A percentile compares a stretch with the other conserved stretches of the same genome.
These are phyloP conservation scores for Chernovozyma aurita DNA, from an alignment of 1,139 yeast species.

Conservation along the genomic window DNA sequence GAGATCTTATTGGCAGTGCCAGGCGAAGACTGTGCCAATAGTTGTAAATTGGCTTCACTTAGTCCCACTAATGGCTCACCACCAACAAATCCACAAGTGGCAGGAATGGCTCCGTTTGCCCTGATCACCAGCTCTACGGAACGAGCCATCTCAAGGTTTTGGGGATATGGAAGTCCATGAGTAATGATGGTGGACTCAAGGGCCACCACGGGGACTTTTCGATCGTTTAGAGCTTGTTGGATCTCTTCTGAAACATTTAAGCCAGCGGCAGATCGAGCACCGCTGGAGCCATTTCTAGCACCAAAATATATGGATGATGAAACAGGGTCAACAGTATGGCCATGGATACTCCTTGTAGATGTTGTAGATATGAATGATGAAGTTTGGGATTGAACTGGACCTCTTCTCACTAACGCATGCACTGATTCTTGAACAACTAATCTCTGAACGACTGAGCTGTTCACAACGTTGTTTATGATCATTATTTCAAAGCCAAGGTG, in stretches of 20 bases:
- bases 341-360: background rate
- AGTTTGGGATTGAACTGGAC: too few relatives aligned
- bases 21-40: constrained; percentile 35
- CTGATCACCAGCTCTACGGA: constrained; percentile 63
- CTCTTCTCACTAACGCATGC: too few relatives aligned
- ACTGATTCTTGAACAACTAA: too few relatives aligned
- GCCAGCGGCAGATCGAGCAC: constrained; percentile 12
- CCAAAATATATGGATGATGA: too few relatives aligned
- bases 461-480: too few relatives aligned
- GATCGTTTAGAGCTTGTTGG: constrained; percentile 50
- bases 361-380: too few relatives aligned
- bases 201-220: constrained; percentile 62
- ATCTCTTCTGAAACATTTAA: constrained; percentile 51
- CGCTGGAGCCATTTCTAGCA: too few relatives aligned
- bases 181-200: constrained; percentile 85
- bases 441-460: too few relatives aligned
- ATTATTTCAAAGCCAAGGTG: too few relatives aligned
- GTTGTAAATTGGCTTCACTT: constrained; percentile 38
- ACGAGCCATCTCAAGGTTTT: constrained; percentile 67
- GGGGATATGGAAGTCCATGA: constrained; percentile 85
- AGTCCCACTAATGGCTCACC: constrained; percentile 76
- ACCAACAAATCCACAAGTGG: constrained; percentile 73
- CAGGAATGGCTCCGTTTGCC: constrained; percentile 69
- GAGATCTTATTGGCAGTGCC: constrained; percentile 57
- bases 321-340: too few relatives aligned